Evolutionary conservation across 805 yeast genomes (phyloP), one percentile per base, ranked within the genome.

Genomic region (Pichia pseudocactophila): DNA sequence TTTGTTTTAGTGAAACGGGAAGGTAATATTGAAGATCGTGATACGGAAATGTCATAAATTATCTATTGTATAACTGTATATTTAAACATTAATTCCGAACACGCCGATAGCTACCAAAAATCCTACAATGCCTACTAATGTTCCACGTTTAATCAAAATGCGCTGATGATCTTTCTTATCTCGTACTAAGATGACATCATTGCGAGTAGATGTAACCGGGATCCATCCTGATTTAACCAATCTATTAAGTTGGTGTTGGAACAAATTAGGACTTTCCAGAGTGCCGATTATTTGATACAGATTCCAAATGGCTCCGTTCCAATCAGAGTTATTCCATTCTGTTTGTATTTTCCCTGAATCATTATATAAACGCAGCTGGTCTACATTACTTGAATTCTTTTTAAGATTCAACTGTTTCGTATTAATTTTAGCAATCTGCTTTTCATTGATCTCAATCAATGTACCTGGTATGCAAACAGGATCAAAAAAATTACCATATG

Each of bases 131-230:
- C 36, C 30, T 20, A 43, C 7, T 12, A 35, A n/a, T 1, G 34
- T 4, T 11, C 33, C 18, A 13, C 28, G 30, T 20, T 35, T 34
- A 2, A 39, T 7, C 9, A 18, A 9, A 12, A 13, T 10, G 2
- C 5, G 11, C 8, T 8, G 7, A 26, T 27, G 22, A 7, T 39
- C 32, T 34, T 42, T 49, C 4, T 18, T 19, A 33, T 43, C 45
- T 35, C 74, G 61, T 36, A 64, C 66, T 47, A 73, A 70, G 11
- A 73, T 63, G 19, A 74, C 50, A 34, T 61, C 57, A 3, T 58
- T 57, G 4, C 59, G 60, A 27, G 74, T 72, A 22, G 75, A 69
- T 4, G 78, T 84, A 28, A 76, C 61, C n/a, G 79, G 63, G 42
- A 59, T 65, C 82, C 82, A 80, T 11, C 66, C 66, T 18, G 58